Conservation (phyloP, 1,139 yeast species). For the Sugiyamaella neomexicana region DNA sequence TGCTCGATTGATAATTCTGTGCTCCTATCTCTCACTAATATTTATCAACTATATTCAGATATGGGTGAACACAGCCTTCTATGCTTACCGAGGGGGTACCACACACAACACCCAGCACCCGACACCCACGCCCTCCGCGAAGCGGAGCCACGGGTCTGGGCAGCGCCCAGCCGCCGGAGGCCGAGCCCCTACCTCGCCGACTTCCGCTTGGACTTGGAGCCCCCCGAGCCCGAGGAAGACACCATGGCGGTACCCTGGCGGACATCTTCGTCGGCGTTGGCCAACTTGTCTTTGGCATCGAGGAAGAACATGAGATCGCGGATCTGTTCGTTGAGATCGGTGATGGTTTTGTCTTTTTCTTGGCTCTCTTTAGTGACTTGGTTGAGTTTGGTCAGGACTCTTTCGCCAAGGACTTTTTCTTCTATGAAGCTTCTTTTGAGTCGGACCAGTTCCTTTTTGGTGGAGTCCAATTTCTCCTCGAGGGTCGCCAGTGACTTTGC, state of each 20-base stretch:
- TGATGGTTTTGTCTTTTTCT: constrained; percentile 43
- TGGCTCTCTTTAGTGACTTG: constrained; percentile 45
- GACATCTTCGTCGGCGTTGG: constrained; percentile 65
- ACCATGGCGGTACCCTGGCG: constrained; percentile 66
- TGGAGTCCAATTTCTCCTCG: constrained; percentile 24
- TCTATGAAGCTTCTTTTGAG: constrained; percentile 45
- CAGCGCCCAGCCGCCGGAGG: constrained; percentile 9
- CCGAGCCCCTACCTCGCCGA: neutral
- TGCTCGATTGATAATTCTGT: too few species aligned
- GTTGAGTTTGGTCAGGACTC: constrained; percentile 59
- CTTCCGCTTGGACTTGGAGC: constrained; percentile 1
- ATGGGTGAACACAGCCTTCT: too few species aligned
- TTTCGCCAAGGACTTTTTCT: constrained; percentile 56
- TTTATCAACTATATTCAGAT: too few species aligned
- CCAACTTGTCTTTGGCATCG: constrained; percentile 70
- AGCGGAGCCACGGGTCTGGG: neutral
- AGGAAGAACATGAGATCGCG: constrained; percentile 79
- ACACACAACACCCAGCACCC: too few species aligned
- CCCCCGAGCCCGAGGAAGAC: neutral
- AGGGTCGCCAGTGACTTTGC: constrained; percentile 31
- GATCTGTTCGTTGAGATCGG: constrained; percentile 62
- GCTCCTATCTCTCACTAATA: too few species aligned
- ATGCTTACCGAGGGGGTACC: too few species aligned
- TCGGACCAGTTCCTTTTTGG: constrained; percentile 33
- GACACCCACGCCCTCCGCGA: too few species aligned